Evolutionary conservation across 176 grass and related monocot species (phyloP).

Genomic region (Sorghum bicolor): Sorghum_bicolor_NCBIv3 NC_012877.2:50337501-50338000

Average conservation of each 20-base stretch:
- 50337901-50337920: background rate
- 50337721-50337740: background rate
- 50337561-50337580: background rate
- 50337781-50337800: background rate
- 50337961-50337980: background rate
- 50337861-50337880: background rate
- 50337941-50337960: background rate
- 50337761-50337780: background rate
- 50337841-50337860: background rate
- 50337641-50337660: background rate
- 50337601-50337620: background rate
- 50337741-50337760: background rate
- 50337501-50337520: background rate
- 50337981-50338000: background rate
- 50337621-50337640: background rate
- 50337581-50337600: background rate
- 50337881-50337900: background rate
- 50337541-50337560: background rate
- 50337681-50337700: background rate
- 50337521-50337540: slow-evolving; percentile 12
- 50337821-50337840: background rate
- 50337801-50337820: background rate
- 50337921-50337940: background rate
- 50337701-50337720: background rate
- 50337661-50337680: background rate